Percentiles rank a stretch among this genome's conserved stretches.
Evolutionary conservation across 2,329 filamentous ascomycete species (phyloP).

Genomic region (Apiospora rasikravindrae): DNA sequence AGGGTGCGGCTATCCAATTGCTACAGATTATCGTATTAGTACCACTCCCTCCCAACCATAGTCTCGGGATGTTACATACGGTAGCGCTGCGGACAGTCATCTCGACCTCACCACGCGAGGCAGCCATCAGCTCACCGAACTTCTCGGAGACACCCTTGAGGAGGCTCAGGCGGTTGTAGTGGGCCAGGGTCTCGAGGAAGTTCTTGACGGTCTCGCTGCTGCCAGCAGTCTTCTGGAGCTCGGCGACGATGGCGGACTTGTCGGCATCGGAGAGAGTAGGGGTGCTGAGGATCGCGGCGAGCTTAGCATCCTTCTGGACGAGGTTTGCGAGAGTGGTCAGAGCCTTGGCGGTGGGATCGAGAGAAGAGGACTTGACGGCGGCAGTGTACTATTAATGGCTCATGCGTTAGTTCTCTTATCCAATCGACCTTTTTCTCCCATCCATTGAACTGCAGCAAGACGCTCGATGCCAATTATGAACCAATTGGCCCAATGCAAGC

Average conservation of each 20-base stretch:
- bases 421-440: conserved; percentile 11
- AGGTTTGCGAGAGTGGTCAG: conserved; percentile 73
- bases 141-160: conserved; percentile 85
- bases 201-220: conserved; percentile 89
- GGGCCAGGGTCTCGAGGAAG: conserved; percentile 87
- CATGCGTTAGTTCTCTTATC: conserved; percentile 36
- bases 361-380: conserved; percentile 81
- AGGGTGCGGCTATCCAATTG: conserved; percentile 88
- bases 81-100: conserved; percentile 87
- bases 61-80: conserved; percentile 58
- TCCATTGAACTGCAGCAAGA: not conserved
- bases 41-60: conserved; percentile 23
- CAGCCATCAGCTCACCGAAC: conserved; percentile 86
- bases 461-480: not conserved
- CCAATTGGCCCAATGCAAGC: conserved; percentile 28
- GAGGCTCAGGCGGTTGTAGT: conserved; percentile 92
- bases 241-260: conserved; percentile 84
- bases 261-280: conserved; percentile 80
- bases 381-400: conserved; percentile 83
- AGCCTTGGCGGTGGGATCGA: conserved; percentile 85
- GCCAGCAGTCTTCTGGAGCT: conserved; percentile 78
- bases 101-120: conserved; percentile 91
- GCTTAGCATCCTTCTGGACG: conserved; percentile 84
- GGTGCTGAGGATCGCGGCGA: conserved; percentile 74
- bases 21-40: conserved; percentile 48